Conservation (phyloP, 2,329 filamentous ascomycete species). For the Alternaria infectoria region DNA sequence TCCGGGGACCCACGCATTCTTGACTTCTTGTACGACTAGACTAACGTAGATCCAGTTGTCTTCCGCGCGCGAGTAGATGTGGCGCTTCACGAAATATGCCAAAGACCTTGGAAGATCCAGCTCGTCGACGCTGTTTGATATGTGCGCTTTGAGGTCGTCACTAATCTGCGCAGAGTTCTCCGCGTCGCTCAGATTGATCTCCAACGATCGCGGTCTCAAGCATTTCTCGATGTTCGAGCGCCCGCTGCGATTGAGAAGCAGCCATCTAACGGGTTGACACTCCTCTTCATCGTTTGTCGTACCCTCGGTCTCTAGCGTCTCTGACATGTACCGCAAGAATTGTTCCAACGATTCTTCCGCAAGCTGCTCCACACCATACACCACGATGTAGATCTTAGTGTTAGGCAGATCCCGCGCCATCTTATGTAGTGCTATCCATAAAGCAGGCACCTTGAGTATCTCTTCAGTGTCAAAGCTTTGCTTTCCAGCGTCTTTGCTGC, state of each 20-base stretch:
- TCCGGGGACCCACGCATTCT: conserved; percentile 22
- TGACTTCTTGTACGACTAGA: conserved; percentile 30
- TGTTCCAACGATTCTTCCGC: conserved; percentile 23
- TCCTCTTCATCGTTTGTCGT: conserved; percentile 2
- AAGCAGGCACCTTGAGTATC: conserved; percentile 16
- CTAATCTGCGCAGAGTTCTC: conserved; percentile 22
- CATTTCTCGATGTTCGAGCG: conserved; percentile 27
- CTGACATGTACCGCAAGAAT: conserved; percentile 20
- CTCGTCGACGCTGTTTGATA: conserved; percentile 22
- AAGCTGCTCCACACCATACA: conserved; percentile 29
- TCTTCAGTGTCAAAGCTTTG: conserved; percentile 25
- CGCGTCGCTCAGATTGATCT: conserved; percentile 27
- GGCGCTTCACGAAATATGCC: conserved; percentile 31
- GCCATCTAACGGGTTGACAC: conserved; percentile 21
- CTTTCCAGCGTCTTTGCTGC: conserved; percentile 19
- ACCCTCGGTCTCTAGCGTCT: not conserved
- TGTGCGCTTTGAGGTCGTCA: conserved; percentile 22
- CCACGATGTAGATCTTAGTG: conserved; percentile 22
- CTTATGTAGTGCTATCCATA: conserved; percentile 27
- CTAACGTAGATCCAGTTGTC: conserved; percentile 32
- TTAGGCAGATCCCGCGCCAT: conserved; percentile 18
- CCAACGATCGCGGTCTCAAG: conserved; percentile 16
- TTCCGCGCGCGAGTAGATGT: conserved; percentile 27
- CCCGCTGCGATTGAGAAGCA: conserved; percentile 25
- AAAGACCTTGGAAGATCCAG: conserved; percentile 21